phyloP scores from a whole-genome alignment of 495 filamentous ascomycete genomes.

The Jackrogersella minutella region DNA sequence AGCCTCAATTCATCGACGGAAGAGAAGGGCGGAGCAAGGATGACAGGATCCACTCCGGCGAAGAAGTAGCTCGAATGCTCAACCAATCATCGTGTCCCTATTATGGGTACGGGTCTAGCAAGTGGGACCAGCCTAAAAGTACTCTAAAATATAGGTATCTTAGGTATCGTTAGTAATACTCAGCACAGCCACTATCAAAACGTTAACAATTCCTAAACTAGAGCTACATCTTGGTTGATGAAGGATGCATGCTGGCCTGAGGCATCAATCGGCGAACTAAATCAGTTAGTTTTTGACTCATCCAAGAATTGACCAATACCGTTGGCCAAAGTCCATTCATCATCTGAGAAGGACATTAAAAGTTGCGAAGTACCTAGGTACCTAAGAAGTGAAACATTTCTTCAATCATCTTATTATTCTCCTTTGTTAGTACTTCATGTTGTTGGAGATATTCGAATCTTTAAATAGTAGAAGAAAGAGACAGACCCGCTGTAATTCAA shows the following conservation, averaged over 20 bases:
- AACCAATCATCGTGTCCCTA: constrained; percentile 16
- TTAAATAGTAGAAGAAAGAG: background rate
- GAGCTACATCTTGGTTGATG: constrained; percentile 6
- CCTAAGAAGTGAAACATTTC: no score
- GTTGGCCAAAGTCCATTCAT: background rate
- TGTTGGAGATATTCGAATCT: no score
- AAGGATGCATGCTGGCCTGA: constrained; percentile 25
- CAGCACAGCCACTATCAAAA: background rate
- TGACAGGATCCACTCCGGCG: constrained; percentile 35
- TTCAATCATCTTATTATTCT: no score
- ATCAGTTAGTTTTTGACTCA: constrained; percentile 33
- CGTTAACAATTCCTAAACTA: constrained; percentile 9
- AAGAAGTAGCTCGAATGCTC: constrained; percentile 15
- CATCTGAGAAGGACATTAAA: background rate
- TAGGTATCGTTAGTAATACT: constrained; percentile 16
- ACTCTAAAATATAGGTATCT: no score
- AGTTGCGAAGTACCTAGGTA: background rate
- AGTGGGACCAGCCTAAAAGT: constrained; percentile 7
- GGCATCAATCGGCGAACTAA: constrained; percentile 40
- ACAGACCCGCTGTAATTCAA: background rate
- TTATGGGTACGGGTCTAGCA: background rate
- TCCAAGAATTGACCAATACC: constrained; percentile 31
- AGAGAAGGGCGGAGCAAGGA: constrained; percentile 44
- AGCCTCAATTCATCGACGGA: constrained; percentile 38
- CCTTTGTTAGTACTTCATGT: no score